Evolutionary conservation across 2,329 filamentous ascomycete species (phyloP).

Genomic region (Thelonectria blattea): DNA sequence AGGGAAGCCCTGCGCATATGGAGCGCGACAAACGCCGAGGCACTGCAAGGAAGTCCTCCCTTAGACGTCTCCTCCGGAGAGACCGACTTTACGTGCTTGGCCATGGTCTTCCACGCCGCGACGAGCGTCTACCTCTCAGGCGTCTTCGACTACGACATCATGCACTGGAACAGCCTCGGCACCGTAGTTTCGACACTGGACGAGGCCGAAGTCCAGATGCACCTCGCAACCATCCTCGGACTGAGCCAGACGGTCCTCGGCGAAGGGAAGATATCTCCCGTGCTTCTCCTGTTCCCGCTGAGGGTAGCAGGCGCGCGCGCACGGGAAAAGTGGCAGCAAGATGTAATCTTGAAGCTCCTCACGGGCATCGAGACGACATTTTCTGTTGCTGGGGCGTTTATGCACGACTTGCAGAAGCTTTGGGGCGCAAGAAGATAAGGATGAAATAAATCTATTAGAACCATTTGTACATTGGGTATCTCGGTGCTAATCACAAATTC

Average conservation of each 20-base stretch:
- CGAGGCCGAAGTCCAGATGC: slow-evolving; percentile 28
- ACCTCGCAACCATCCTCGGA: slow-evolving; percentile 36
- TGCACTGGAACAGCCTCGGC: slow-evolving; percentile 36
- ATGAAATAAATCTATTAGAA: neutral
- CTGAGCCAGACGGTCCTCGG: slow-evolving; percentile 26
- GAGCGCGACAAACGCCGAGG: neutral
- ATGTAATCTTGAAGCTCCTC: slow-evolving; percentile 30
- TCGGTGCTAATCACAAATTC: neutral
- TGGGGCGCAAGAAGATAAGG: slow-evolving; percentile 25
- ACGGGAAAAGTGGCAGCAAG: slow-evolving; percentile 29
- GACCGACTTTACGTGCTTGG: slow-evolving; percentile 30
- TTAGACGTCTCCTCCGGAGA: neutral
- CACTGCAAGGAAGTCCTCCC: rapidly evolving
- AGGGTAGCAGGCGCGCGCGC: slow-evolving; percentile 44
- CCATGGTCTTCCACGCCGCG: slow-evolving; percentile 38
- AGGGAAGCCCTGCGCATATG: slow-evolving; percentile 28
- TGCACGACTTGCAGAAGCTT: slow-evolving; percentile 25
- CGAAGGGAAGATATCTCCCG: slow-evolving; percentile 35
- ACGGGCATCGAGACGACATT: slow-evolving; percentile 30
- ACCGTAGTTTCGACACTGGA: slow-evolving; percentile 33
- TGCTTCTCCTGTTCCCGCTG: slow-evolving; percentile 44
- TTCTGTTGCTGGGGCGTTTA: slow-evolving; percentile 38
- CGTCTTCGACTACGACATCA: slow-evolving; percentile 45
- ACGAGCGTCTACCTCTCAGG: slow-evolving; percentile 47
- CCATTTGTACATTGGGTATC: neutral